phyloP scores from a whole-genome alignment of 1,284 basidiomycete species.

The Fistulina hepatica region DNA sequence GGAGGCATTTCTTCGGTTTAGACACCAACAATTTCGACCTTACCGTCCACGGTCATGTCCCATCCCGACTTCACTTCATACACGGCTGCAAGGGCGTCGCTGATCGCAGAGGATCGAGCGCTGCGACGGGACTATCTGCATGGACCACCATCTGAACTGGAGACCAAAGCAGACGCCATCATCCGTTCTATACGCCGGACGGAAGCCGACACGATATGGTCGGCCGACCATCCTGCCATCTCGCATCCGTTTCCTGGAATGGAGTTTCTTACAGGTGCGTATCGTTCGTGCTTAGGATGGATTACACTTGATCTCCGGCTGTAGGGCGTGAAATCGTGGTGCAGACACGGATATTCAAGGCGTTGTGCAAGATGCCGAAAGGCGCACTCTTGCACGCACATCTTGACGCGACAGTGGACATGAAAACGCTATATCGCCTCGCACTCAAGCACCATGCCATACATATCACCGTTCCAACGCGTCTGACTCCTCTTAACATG shows the following conservation, averaged over 20 bases:
- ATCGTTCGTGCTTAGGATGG: not conserved
- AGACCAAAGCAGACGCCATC: constrained; percentile 43
- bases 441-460: constrained; percentile 46
- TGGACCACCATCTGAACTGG: constrained; percentile 23
- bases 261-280: constrained; percentile 58
- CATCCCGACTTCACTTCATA: no score
- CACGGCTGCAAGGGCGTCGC: not conserved
- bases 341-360: not conserved
- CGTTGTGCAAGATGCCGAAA: constrained; percentile 55
- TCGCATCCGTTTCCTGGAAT: constrained; percentile 63
- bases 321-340: constrained; percentile 1
- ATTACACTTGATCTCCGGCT: constrained; percentile 19
- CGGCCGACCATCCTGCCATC: constrained; percentile 36
- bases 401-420: constrained; percentile 57
- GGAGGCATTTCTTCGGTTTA: not conserved
- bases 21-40: no score
- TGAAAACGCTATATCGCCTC: constrained; percentile 35
- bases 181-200: constrained; percentile 39
- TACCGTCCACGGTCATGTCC: no score
- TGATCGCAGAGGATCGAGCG: not conserved
- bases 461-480: constrained; percentile 38
- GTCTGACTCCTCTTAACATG: constrained; percentile 30
- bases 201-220: constrained; percentile 53
- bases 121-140: not conserved
- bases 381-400: constrained; percentile 63